Evolutionary conservation across 176 grass and related monocot species (phyloP), one percentile per base, ranked within the genome.

Genomic region (Hordeum vulgare): DNA sequence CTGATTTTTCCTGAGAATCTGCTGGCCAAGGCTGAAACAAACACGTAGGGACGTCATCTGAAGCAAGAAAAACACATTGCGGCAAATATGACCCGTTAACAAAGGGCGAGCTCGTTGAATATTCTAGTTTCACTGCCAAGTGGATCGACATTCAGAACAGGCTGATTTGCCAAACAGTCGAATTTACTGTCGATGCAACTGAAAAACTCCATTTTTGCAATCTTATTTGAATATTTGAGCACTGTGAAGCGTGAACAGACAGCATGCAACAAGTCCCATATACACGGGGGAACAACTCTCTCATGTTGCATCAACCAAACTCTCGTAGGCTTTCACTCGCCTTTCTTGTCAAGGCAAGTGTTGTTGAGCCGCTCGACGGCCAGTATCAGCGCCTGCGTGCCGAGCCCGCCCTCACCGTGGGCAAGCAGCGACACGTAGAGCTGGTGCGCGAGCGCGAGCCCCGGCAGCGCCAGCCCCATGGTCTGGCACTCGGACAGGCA

Each of bases 381-480:
- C 36, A 94, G 85, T 78, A 97, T 94, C 29, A 97, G 85, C 14
- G 93, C 96, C 88, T 96, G 96, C 9, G 93, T 90, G 23, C 96
- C 93, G 26, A 99, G 82, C 25, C 88, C 89, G 11, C 96, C 91
- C 74, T 99, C 93, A 11, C 87, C 96, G 40, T 96, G 93, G 6
- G 96, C 93, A 4, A 96, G 78, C 71, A 99, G 84, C 2, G 96
- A 96, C 40, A 99, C 83, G 27, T 99, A 96, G 5, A 99, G 87
- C 83, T 94, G 93, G 41, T 98, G 91, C 12, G 92, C 93, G 64
- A 98, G 86, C 4, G 92, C 93, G 24, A 98, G 91, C 7, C 96
- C 96, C 11, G 96, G 96, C 87, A 98, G 87, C 40, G 96, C 89
- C 23, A 98, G 76, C 36, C 96, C 96, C 96, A 98, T 95, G 67